Evolutionary conservation across 1,284 basidiomycete species (phyloP), one percentile per base, ranked within the genome.

Genomic region (Fomitiporia mediterranea): DNA sequence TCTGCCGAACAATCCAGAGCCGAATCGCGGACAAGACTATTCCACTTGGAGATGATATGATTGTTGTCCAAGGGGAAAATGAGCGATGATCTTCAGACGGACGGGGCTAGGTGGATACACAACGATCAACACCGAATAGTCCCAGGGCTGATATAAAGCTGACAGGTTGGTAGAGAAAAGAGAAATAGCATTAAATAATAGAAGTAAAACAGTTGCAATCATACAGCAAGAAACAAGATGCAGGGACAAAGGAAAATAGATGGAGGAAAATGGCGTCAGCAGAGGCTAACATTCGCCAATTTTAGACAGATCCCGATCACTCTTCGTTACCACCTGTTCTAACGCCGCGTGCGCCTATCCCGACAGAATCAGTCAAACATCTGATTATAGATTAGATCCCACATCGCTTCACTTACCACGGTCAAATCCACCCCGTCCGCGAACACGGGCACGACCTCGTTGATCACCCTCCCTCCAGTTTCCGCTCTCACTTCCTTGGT

Each of bases 361-460:
- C 9, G 39, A 43, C 28, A 43, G 39, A 19, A 53, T 43, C 38
- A 53, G 28, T 43, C 51, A 51, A 19, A 21, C n/a, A n/a, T n/a
- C n/a, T n/a, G n/a, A n/a, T n/a, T n/a, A n/a, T n/a, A n/a, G n/a
- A n/a, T n/a, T n/a, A n/a, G n/a, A n/a, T n/a, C n/a, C n/a, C n/a
- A n/a, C n/a, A 53, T 28, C 43, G 3, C 34, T 47, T 15, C 53
- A 53, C 21, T 46, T 38, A 27, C 46, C 60, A 43, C 57, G 56
- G 49, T 58, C 55, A 38, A 28, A 47, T 8, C 51, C 60, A n/a
- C 71, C 77, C 46, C 78, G 72, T 0, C 75, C 73, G 19, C 77
- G 70, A 2, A 75, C 74, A 49, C 76, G 66, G 21, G 75, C 72
- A 37, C 76, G 71, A 15, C 73, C 72, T 2, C 74, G 68, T 49